Base-by-base conservation (phyloP, 1,284 basidiomycete genomes). In the Agroathelia rolfsii region DNA sequence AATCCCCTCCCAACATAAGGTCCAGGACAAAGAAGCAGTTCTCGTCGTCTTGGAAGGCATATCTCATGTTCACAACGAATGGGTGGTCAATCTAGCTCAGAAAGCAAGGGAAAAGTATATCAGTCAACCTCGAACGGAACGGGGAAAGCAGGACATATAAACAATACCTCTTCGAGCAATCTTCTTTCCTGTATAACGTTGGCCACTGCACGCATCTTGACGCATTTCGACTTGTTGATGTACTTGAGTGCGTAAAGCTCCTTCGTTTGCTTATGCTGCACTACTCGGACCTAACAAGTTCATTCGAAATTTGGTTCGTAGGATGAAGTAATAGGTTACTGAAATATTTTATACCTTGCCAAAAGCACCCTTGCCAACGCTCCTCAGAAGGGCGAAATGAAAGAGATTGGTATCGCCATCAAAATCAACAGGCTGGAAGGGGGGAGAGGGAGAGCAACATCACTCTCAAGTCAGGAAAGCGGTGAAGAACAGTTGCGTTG, bases 21-120 rank as follows among this genome's bases (percentile, higher is more conserved):
- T 98, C 94, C 43, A 98, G 61, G 11, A 97, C 94, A 54, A 97
- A 97, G 69, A 98, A 98, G 49, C 94, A 92, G 55, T 98, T 97
- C 54, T 97, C 94, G 51, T 97, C 94, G 53, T 98, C 94, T 56
- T 98, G 94, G 56, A 98, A 98, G 11, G 94, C 94, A 55, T 97
- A 97, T 30, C 94, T 79, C 53, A 98, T 52, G 56, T 97, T 97
- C 56, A 96, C 94, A 34, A 97, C 81, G 52, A 88, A 97, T 0
- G 93, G 88, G 47, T 94, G 92, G 59, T 98, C 93, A 48, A 96
- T 84, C 88, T 95, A 42, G 28, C n/a, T n/a, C 13, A 23, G n/a
- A n/a, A 32, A 17, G 22, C 32, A 28, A 36, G 21, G 29, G n/a
- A 31, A 35, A 24, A 17, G 12, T 11, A 13, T 19, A 28, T 34